phyloP scores from a whole-genome alignment of 2,329 filamentous ascomycete genomes.

The Paecilomyces niveus region DNA sequence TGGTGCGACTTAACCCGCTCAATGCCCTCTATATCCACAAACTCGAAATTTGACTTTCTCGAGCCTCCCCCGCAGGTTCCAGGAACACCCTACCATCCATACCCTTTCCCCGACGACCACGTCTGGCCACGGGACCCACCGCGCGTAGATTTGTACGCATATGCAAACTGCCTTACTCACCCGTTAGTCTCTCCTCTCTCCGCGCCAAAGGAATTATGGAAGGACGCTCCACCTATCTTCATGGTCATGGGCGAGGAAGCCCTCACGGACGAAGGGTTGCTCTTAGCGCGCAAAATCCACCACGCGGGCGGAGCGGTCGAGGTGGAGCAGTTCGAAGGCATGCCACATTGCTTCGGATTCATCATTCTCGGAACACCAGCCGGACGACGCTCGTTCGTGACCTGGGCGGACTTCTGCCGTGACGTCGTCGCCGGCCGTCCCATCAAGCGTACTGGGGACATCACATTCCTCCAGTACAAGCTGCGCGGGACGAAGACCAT shows the following conservation, averaged over 20 bases:
- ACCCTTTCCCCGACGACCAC: conserved; percentile 25
- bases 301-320: conserved; percentile 29
- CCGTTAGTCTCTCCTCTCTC: conserved; percentile 36
- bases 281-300: conserved; percentile 34
- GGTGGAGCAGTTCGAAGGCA: conserved; percentile 38
- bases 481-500: conserved; percentile 19
- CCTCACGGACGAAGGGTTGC: conserved; percentile 33
- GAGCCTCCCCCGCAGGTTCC: conserved; percentile 18
- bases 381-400: conserved; percentile 46
- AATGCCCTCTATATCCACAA: conserved; percentile 32
- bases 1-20: conserved; percentile 38
- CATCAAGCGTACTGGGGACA: conserved; percentile 18
- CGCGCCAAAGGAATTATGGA: conserved; percentile 30
- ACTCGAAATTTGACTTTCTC: conserved; percentile 36
- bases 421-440: conserved; percentile 24
- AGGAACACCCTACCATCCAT: conserved; percentile 16
- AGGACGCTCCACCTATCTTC: conserved; percentile 33
- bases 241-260: conserved; percentile 36
- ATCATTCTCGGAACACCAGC: conserved; percentile 44
- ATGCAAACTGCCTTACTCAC: conserved; percentile 31
- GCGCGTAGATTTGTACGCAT: conserved; percentile 35
- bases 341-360: conserved; percentile 48
- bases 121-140: conserved; percentile 36
- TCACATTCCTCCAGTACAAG: conserved; percentile 25
- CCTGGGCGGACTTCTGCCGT: conserved; percentile 49